phyloP scores from a whole-genome alignment of 305 asterid genomes.

The Fraxinus sp. region DNA sequence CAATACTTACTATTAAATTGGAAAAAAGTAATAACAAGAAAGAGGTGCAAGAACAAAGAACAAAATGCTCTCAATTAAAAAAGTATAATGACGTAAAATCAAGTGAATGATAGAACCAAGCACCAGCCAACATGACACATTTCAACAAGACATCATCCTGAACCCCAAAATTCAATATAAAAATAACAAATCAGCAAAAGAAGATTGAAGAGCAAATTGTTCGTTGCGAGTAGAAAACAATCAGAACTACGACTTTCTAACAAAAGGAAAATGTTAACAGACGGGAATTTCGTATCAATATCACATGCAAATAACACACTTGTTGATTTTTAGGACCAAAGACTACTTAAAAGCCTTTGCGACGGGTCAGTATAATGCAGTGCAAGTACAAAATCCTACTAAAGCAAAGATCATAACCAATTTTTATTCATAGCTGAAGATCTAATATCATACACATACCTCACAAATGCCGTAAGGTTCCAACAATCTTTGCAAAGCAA shows the following conservation, averaged over 20 bases:
- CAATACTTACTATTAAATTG: neutral
- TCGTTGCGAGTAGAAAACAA: neutral
- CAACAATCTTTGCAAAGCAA: conserved; percentile 86
- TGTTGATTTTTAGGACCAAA: neutral
- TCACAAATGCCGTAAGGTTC: conserved; percentile 96
- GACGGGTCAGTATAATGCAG: neutral
- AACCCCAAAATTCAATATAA: neutral
- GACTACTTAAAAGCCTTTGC: neutral
- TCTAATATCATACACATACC: conserved; percentile 41
- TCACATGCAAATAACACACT: neutral
- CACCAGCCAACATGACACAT: neutral
- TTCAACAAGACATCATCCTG: neutral
- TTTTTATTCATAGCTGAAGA: neutral
- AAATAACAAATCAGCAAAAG: neutral
- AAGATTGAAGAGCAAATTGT: neutral
- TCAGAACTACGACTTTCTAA: neutral
- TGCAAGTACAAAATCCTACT: conserved; percentile 2
- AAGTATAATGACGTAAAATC: neutral
- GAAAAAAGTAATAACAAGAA: neutral
- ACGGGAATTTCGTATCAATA: neutral
- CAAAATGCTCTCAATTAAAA: neutral
- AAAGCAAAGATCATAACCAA: neutral
- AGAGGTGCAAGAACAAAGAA: neutral
- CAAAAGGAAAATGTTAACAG: neutral
- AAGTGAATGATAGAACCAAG: neutral